Base-by-base conservation (phyloP, 495 filamentous ascomycete species). In the Aspergillus heteromorphus region DNA sequence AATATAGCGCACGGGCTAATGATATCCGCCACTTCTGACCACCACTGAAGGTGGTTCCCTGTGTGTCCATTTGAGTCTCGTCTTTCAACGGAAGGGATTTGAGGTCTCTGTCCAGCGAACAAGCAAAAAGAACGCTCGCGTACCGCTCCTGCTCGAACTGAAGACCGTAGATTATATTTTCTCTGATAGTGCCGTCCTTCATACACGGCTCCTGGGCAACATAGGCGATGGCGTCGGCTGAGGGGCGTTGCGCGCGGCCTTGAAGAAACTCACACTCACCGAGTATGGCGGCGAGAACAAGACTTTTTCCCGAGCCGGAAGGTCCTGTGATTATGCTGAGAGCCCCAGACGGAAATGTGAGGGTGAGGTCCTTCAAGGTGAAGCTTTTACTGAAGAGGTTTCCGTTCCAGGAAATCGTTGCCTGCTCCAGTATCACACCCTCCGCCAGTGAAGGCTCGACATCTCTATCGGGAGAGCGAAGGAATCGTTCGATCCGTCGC, bases 131-230 rank as follows among this genome's bases (percentile, higher is more conserved):
- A 1, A 82, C 84, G 48, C 78, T 76, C 4, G 69, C 66, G 65
- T 88, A 89, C 40, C 86, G 75, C 10, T 71, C 69, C 36, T 73
- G 65, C 53, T 85, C 77, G 43, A 69, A 83, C 3, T 84, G 84
- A 18, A 87, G 65, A 11, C 85, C 85, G 56, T 87, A 70, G 2
- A 85, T 56, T 45, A 89, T 86, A 54, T 89, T 89, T 21, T 87
- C 82, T 50, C 75, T 79, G 57, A 89, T 79, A 20, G 75, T 85
- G 1, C 83, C 83, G 58, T 87, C 87, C 54, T 88, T 84, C 47
- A 89, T 86, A 84, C 86, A 89, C 1, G 86, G 85, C 19, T 84
- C 85, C 65, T 89, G 86, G 9, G 83, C 78, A 19, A 88, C 84
- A 61, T 80, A 89, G 0, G 85, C 85, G 27, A 87, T 78, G 4